A percentile compares a stretch with the other conserved stretches of the same genome.
Evolutionary conservation across 2,329 filamentous ascomycete genomes (phyloP).

Genomic region (Alternaria angustiovoidea): DNA sequence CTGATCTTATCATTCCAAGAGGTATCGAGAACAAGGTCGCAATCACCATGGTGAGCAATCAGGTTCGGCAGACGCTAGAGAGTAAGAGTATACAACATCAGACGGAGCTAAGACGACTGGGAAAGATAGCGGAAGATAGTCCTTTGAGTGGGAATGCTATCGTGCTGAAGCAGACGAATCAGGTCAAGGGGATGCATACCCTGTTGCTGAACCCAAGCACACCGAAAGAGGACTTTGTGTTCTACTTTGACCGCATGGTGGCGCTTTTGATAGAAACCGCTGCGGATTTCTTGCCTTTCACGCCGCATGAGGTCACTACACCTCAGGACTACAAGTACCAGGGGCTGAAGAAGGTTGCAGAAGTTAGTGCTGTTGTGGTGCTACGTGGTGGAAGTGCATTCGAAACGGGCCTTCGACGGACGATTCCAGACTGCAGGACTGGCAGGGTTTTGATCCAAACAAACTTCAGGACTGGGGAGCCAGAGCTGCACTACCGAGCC

Average conservation of each 20-base stretch:
- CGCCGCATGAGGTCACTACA: constrained; percentile 70
- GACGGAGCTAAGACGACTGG: constrained; percentile 77
- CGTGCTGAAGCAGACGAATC: constrained; percentile 77
- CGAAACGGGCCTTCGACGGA: constrained; percentile 85
- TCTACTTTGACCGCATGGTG: constrained; percentile 92
- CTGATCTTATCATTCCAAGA: constrained; percentile 94
- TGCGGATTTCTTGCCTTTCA: constrained; percentile 68
- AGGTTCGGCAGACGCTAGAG: constrained; percentile 85
- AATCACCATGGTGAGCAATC: constrained; percentile 93
- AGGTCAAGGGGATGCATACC: constrained; percentile 88
- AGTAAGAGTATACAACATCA: constrained; percentile 87
- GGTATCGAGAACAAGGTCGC: constrained; percentile 95
- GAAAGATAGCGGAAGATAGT: constrained; percentile 73
- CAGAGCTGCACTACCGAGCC: constrained; percentile 89
- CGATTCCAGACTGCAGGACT: constrained; percentile 90
- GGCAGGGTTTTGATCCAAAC: constrained; percentile 92
- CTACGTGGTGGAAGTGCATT: constrained; percentile 88
- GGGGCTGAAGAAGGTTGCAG: constrained; percentile 75
- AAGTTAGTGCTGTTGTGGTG: constrained; percentile 76
- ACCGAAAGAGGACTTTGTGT: constrained; percentile 88
- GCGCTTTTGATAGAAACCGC: constrained; percentile 81
- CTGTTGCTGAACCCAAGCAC: constrained; percentile 85
- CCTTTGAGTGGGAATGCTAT: constrained; percentile 78
- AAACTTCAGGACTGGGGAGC: constrained; percentile 74
- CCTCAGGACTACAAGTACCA: constrained; percentile 74